A percentile compares a stretch with the other conserved stretches of the same genome.
Conservation (phyloP, 192 early-diverging fungal species). For the Coemansia guatemalensis region DNA sequence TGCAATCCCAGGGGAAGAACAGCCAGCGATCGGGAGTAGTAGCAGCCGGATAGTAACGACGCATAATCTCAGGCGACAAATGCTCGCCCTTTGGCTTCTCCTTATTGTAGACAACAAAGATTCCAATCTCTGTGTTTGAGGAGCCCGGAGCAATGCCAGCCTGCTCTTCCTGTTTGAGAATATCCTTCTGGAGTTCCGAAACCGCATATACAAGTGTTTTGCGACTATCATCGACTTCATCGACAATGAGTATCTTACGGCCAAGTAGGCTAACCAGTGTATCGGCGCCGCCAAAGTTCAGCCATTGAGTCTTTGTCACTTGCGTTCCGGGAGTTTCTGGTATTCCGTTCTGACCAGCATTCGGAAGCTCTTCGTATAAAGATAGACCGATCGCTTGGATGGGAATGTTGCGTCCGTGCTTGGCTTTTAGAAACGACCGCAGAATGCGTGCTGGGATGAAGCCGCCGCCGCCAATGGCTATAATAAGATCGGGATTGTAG, state of each 20-base stretch:
- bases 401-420: slow-evolving; percentile 69
- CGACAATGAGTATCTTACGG: slow-evolving; percentile 72
- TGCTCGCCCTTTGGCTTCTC: slow-evolving; percentile 67
- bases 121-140: slow-evolving; percentile 61
- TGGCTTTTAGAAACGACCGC: slow-evolving; percentile 70
- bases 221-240: slow-evolving; percentile 79
- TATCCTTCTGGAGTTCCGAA: slow-evolving; percentile 68
- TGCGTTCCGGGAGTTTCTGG: slow-evolving; percentile 54
- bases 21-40: slow-evolving; percentile 75
- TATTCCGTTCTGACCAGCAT: slow-evolving; percentile 35
- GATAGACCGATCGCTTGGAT: slow-evolving; percentile 78
- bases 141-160: slow-evolving; percentile 38
- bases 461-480: slow-evolving; percentile 78
- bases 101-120: slow-evolving; percentile 83
- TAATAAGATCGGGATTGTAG: slow-evolving; percentile 70
- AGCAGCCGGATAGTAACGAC: slow-evolving; percentile 68
- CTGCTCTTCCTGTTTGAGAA: slow-evolving; percentile 54
- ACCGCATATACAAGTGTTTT: slow-evolving; percentile 73
- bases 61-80: slow-evolving; percentile 60
- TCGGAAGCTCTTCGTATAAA: slow-evolving; percentile 70
- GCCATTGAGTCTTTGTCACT: slow-evolving; percentile 80
- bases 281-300: slow-evolving; percentile 69
- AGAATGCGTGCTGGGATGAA: slow-evolving; percentile 75
- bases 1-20: slow-evolving; percentile 73
- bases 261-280: slow-evolving; percentile 65